Base-by-base conservation (phyloP, 2,329 filamentous ascomycete genomes). In the Fusarium vanettenii region DNA sequence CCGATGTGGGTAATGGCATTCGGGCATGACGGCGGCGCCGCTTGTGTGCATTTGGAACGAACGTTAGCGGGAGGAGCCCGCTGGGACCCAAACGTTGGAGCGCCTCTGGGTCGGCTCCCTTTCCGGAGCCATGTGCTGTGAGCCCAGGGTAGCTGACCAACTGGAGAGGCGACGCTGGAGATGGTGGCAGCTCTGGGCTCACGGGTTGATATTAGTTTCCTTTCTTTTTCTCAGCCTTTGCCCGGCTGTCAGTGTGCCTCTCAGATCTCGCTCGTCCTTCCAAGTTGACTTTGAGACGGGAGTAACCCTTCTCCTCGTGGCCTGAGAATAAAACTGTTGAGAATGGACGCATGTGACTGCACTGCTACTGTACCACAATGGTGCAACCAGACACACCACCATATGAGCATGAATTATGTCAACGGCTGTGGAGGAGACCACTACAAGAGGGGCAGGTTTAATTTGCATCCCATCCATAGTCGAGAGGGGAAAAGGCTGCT, bases 381-480 rank as follows among this genome's bases (percentile, higher is more conserved):
- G 31, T 20, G 56, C 71, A 60, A n/a, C 37, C 37, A 43, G 41
- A 66, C 66, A 45, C 45, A 62, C 39, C 22, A 52, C 48, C 25
- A 52, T 29, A 39, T 66, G 39, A 70, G 37, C 64, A 59, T 55
- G 33, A 43, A 65, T 60, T 55, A 60, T 70, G 67, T 37, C 59
- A 72, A 60, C 22, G 64, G 60, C 31, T 60, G 71, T 43, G 59
- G 62, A 57, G 71, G 68, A 41, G 59, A 35, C n/a, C 59, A 61
- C 29, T n/a, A 48, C 48, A 37, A 69, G 71, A 74, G 72, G 65
- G 72, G 72, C 29, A 61, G 25, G 72, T 75, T 74, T 74, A 75
- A 74, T 75, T 74, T 66, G 71, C 60, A 65, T 57, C 64, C 52
- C 64, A 55, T 64, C 52, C 64, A 55, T 62, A 56, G 50, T 74